These are phyloP conservation scores for Hysterangium stoloniferum DNA, from an alignment of 768 basidiomycete species.

Conservation along the genomic window DNA sequence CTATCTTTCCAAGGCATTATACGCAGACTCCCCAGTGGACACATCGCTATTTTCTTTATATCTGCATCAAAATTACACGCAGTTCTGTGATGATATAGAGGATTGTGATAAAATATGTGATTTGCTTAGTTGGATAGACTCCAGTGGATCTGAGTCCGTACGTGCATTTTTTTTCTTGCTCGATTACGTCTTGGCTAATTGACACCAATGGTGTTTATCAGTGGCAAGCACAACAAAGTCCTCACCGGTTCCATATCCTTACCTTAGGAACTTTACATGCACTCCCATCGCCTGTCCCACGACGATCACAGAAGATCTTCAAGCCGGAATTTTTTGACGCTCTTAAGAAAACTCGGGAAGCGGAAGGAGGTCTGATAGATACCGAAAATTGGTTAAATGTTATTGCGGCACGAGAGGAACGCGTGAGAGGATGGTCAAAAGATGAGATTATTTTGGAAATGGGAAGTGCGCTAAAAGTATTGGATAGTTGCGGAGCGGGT, in stretches of 20 bases:
- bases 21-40: slow-evolving; percentile 85
- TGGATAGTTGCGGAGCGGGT: slow-evolving; percentile 22
- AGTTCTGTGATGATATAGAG: slow-evolving; percentile 73
- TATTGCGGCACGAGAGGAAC: slow-evolving; percentile 16
- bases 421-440: slow-evolving; percentile 41
- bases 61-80: slow-evolving; percentile 88
- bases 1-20: slow-evolving; percentile 43
- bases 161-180: slow-evolving; percentile 17
- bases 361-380: slow-evolving; percentile 49
- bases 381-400: slow-evolving; percentile 50
- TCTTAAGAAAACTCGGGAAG: slow-evolving; percentile 48
- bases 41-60: slow-evolving; percentile 84
- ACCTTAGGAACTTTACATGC: slow-evolving; percentile 80
- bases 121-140: slow-evolving; percentile 71
- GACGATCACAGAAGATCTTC: slow-evolving; percentile 71
- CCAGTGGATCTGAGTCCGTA: slow-evolving; percentile 56
- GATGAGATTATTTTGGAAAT: slow-evolving; percentile 46
- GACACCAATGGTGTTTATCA: slow-evolving; percentile 19
- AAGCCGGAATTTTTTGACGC: slow-evolving; percentile 84
- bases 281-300: slow-evolving; percentile 77
- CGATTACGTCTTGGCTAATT: neutral
- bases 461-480: slow-evolving; percentile 50
- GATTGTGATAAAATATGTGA: slow-evolving; percentile 65
- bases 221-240: slow-evolving; percentile 58
- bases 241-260: slow-evolving; percentile 81